Evolutionary conservation across 1,139 yeast genomes (phyloP), one percentile per base, ranked within the genome.

Genomic region (Debaryomycetaceae sp.): DNA sequence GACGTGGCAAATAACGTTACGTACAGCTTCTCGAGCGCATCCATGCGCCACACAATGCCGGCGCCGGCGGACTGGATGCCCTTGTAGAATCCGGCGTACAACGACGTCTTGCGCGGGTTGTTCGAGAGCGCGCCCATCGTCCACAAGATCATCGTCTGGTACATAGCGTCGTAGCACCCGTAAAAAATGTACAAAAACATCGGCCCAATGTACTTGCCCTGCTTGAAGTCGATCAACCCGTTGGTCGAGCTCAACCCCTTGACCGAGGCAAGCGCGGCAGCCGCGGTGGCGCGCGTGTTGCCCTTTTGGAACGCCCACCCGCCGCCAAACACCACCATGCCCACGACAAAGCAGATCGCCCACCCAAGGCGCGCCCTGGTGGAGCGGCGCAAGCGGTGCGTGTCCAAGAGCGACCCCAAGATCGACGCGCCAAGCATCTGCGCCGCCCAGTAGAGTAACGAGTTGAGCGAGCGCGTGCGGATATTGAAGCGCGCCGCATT

Each of bases 21-120:
- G 32, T 25, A 37, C 9, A 34, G 32, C 9, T 27, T 21, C n/a
- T 19, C 29, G 22, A 32, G 10, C 17, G 41, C 39, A 18, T 34
- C 39, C 8, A 29, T 25, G 34, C 41, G 35, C 36, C 38, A 37
- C 15, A 40, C 37, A 28, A 37, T 31, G 14, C 36, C 41, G 13
- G 41, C 34, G 13, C 34, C 41, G 21, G 34, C 36, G 16, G 36
- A 37, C 27, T 36, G 41, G 15, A 37, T 35, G 28, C 40, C 39
- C 30, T 36, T 37, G 30, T 34, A 37, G 31, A 32, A 37, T 18
- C 38, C 40, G 18, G 41, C 39, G 21, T 34, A 37, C 16, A 34
- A 30, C 23, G 41, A 24, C 16, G 32, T 30, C 12, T 28, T 34
- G 18, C 30, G 20, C 19, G 41, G 35, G 21, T 37, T 37, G 26